These are phyloP conservation scores for Ceratocystis ficicola DNA, from an alignment of 2,329 filamentous ascomycete species.

Conservation along the genomic window DNA sequence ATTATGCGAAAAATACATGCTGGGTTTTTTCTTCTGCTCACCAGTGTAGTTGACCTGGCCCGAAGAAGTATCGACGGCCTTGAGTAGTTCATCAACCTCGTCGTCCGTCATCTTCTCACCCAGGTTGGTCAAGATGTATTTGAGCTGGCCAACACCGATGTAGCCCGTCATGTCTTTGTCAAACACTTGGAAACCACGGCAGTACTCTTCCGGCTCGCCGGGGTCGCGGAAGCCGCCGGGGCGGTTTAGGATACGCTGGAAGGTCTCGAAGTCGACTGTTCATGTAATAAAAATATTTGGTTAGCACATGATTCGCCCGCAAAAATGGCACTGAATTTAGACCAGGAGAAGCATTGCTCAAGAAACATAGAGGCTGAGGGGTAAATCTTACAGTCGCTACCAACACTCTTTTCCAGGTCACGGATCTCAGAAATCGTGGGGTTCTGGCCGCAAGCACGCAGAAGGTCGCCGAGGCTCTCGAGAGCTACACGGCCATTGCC, in stretches of 20 bases:
- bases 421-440: slow-evolving; percentile 85
- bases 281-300: background rate
- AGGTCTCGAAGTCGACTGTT: slow-evolving; percentile 92
- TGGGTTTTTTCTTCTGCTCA: slow-evolving; percentile 34
- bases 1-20: background rate
- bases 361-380: background rate
- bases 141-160: slow-evolving; percentile 93
- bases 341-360: too few species aligned
- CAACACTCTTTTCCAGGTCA: slow-evolving; percentile 82
- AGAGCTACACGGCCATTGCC: slow-evolving; percentile 83
- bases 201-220: slow-evolving; percentile 95
- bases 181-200: slow-evolving; percentile 96
- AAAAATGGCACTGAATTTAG: background rate
- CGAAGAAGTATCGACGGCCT: slow-evolving; percentile 90
- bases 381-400: slow-evolving; percentile 68
- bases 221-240: slow-evolving; percentile 97
- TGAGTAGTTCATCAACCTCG: slow-evolving; percentile 96
- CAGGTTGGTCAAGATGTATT: slow-evolving; percentile 94
- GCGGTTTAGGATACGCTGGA: slow-evolving; percentile 91
- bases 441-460: slow-evolving; percentile 96
- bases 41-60: slow-evolving; percentile 97
- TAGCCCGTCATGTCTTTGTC: slow-evolving; percentile 98
- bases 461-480: slow-evolving; percentile 79
- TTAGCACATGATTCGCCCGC: background rate
- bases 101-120: slow-evolving; percentile 99